Conservation (phyloP, 257 asterid species). For the Eucommia ulmoides region DNA sequence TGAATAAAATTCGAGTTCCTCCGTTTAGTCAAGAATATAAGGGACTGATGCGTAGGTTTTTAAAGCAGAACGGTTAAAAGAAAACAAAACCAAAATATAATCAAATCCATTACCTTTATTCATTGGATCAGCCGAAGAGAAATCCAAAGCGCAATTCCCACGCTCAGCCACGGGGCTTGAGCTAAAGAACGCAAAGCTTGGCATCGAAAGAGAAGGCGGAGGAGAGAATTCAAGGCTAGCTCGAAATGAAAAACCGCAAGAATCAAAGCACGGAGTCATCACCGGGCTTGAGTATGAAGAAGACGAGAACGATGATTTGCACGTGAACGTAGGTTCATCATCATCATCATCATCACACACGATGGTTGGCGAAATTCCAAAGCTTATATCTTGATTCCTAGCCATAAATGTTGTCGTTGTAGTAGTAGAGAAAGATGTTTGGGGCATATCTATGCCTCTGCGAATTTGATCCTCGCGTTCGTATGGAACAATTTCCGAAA, state of each 20-base stretch:
- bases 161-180: conserved; percentile 19
- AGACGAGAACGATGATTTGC: conserved; percentile 52
- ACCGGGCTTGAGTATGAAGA: conserved; percentile 34
- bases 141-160: conserved; percentile 23
- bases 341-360: conserved; percentile 24
- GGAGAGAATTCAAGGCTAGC: conserved; percentile 30
- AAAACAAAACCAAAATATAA: too few species aligned
- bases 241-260: conserved; percentile 46
- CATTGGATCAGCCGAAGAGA: too few species aligned
- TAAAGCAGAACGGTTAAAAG: too few species aligned
- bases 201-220: conserved; percentile 31
- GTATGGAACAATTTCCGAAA: conserved; percentile 7
- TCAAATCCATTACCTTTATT: too few species aligned
- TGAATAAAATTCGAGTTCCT: too few species aligned
- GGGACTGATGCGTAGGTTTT: too few species aligned
- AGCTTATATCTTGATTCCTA: conserved; percentile 54
- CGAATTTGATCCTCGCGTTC: conserved; percentile 12
- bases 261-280: conserved; percentile 16
- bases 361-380: conserved; percentile 30
- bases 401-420: conserved; percentile 24
- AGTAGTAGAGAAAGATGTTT: conserved; percentile 13
- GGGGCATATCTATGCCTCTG: conserved; percentile 11
- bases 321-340: conserved; percentile 21
- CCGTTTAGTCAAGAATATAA: too few species aligned
- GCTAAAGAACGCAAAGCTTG: conserved; percentile 61